These are phyloP conservation scores for Drechslera avenae DNA, from an alignment of 2,329 filamentous ascomycete species.

Conservation along the genomic window DNA sequence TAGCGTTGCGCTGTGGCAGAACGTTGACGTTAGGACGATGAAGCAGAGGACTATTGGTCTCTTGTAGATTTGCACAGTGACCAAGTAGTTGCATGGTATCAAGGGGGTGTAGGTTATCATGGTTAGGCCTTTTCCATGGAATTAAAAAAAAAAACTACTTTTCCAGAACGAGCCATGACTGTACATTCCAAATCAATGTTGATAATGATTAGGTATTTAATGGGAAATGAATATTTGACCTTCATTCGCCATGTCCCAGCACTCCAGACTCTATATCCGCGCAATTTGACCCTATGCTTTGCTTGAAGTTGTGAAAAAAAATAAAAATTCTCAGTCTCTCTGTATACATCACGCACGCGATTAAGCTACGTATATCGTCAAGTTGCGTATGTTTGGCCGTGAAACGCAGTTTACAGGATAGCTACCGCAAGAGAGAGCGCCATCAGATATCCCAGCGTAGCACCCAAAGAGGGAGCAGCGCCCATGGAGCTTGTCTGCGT, in stretches of 20 bases:
- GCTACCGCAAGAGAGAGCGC: neutral
- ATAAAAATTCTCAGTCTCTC: no score
- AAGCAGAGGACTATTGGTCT: slow-evolving; percentile 42
- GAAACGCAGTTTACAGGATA: neutral
- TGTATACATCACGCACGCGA: no score
- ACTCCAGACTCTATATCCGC: no score
- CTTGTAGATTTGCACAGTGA: slow-evolving; percentile 21
- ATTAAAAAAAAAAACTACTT: no score
- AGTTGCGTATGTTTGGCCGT: no score
- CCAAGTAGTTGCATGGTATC: neutral
- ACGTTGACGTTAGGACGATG: slow-evolving; percentile 39
- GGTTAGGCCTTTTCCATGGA: no score
- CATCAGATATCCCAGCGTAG: slow-evolving; percentile 4
- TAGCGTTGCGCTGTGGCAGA: slow-evolving; percentile 36
- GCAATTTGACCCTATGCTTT: no score
- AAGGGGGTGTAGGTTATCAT: neutral
- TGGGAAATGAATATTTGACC: neutral
- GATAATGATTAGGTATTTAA: neutral
- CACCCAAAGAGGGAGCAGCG: slow-evolving; percentile 5
- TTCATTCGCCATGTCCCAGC: neutral
- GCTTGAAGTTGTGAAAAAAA: no score
- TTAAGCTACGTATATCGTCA: no score
- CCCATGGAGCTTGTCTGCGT: slow-evolving; percentile 13
- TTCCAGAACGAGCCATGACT: no score
- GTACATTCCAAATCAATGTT: neutral